Evolutionary conservation across 352 stramenopile genomes (phyloP).

Genomic region (Thraustochytrium striatum): DNA sequence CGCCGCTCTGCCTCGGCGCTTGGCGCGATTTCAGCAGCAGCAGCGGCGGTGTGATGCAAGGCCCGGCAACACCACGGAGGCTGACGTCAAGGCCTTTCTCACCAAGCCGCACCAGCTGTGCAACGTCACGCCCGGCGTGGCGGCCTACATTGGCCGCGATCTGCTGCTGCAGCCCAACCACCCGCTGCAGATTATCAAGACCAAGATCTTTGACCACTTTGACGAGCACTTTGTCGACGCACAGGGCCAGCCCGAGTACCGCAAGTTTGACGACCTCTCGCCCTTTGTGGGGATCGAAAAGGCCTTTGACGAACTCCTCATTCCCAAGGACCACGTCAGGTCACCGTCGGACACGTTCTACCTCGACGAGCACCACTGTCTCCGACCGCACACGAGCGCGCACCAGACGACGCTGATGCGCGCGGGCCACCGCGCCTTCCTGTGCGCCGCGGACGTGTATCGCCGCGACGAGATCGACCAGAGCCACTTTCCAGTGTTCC

Average conservation of each 20-base stretch:
- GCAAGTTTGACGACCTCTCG: conserved; percentile 73
- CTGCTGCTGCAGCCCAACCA: conserved; percentile 57
- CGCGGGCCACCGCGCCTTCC: conserved; percentile 77
- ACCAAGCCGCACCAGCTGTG: too few relatives aligned
- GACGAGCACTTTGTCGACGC: not conserved
- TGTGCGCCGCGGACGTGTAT: conserved; percentile 92
- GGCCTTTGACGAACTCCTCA: conserved; percentile 84
- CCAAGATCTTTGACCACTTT: conserved; percentile 57
- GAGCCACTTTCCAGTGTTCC: conserved; percentile 98
- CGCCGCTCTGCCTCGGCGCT: too few relatives aligned
- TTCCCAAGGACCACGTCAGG: conserved; percentile 79
- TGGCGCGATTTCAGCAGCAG: too few relatives aligned
- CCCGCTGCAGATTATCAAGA: conserved; percentile 60
- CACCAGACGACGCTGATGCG: conserved; percentile 87
- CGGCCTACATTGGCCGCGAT: conserved; percentile 56
- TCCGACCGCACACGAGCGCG: conserved; percentile 74
- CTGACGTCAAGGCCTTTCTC: too few relatives aligned
- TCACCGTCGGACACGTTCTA: conserved; percentile 82
- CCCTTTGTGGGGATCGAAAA: conserved; percentile 77
- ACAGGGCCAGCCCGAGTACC: conserved; percentile 19
- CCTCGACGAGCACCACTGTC: conserved; percentile 68
- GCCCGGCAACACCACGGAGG: too few relatives aligned
- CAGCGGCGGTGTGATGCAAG: too few relatives aligned
- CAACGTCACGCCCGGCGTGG: conserved; percentile 60
- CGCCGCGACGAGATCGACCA: conserved; percentile 96